Conservation (phyloP, 495 filamentous ascomycete genomes). For the Podospora australis region DNA sequence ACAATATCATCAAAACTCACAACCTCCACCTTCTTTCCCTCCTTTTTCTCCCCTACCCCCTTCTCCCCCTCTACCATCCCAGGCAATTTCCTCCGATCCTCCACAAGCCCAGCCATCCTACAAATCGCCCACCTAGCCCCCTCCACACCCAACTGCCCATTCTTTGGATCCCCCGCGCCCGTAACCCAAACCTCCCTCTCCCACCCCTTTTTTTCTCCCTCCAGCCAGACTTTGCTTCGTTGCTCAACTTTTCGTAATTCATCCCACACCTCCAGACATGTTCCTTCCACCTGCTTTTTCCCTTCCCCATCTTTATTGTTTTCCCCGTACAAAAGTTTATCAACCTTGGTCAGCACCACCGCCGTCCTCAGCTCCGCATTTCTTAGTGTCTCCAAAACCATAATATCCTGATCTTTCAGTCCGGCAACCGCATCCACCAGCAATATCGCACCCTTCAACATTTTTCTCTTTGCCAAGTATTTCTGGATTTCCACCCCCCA, state of each 20-base stretch:
- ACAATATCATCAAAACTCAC: constrained; percentile 28
- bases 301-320: constrained; percentile 8
- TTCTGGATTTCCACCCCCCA: constrained; percentile 88
- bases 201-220: constrained; percentile 34
- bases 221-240: constrained; percentile 18
- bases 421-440: constrained; percentile 77
- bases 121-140: constrained; percentile 35
- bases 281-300: constrained; percentile 7
- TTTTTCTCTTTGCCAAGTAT: constrained; percentile 64
- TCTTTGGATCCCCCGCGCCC: constrained; percentile 32
- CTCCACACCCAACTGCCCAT: constrained; percentile 19
- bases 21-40: constrained; percentile 8
- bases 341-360: constrained; percentile 78
- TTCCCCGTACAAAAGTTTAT: constrained; percentile 38
- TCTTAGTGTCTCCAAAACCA: constrained; percentile 60
- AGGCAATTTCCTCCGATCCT: constrained; percentile 17
- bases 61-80: constrained; percentile 1
- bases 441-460: constrained; percentile 76
- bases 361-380: constrained; percentile 61
- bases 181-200: constrained; percentile 45
- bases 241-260: constrained; percentile 30
- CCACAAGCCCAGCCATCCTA: constrained; percentile 32
- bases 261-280: constrained; percentile 26
- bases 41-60: constrained; percentile 3
- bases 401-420: constrained; percentile 64